These are phyloP conservation scores for Citrus inodora DNA, from an alignment of 345 rosid species.

Conservation along the genomic window DNA sequence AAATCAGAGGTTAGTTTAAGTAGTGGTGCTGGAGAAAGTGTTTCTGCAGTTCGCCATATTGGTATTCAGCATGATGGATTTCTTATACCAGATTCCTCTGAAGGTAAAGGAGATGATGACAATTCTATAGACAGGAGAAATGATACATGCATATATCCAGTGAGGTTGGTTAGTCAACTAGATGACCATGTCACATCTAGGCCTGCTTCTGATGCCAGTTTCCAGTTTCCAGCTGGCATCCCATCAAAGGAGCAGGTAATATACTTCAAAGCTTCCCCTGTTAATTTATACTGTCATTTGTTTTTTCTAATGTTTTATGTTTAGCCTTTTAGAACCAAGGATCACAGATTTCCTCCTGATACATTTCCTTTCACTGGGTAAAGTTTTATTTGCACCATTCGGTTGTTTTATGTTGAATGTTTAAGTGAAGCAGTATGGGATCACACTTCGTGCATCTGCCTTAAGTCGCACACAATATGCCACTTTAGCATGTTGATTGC, in stretches of 20 bases:
- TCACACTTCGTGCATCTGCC: neutral
- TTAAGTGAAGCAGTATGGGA: neutral
- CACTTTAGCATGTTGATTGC: neutral
- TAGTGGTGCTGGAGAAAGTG: slow-evolving; percentile 39
- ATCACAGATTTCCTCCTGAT: neutral
- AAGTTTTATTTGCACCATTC: neutral
- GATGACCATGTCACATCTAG: slow-evolving; percentile 8
- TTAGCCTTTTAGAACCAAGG: neutral
- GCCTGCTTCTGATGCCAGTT: slow-evolving; percentile 18
- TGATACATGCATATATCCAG: slow-evolving; percentile 11
- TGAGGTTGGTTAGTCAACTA: slow-evolving; percentile 11
- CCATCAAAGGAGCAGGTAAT: slow-evolving; percentile 30
- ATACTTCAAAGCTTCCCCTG: neutral
- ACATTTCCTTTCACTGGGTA: neutral
- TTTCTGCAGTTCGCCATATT: slow-evolving; percentile 31
- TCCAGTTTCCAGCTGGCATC: slow-evolving; percentile 20
- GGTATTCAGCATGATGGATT: slow-evolving; percentile 38
- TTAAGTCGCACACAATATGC: neutral
- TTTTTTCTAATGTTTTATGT: neutral
- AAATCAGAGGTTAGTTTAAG: slow-evolving; percentile 32
- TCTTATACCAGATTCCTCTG: slow-evolving; percentile 21
- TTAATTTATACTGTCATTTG: neutral
- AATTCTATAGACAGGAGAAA: slow-evolving; percentile 7
- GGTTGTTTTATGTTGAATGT: neutral
- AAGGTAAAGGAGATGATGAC: slow-evolving; percentile 11